phyloP scores from a whole-genome alignment of 495 filamentous ascomycete genomes.

The Glonium stellatum region DNA sequence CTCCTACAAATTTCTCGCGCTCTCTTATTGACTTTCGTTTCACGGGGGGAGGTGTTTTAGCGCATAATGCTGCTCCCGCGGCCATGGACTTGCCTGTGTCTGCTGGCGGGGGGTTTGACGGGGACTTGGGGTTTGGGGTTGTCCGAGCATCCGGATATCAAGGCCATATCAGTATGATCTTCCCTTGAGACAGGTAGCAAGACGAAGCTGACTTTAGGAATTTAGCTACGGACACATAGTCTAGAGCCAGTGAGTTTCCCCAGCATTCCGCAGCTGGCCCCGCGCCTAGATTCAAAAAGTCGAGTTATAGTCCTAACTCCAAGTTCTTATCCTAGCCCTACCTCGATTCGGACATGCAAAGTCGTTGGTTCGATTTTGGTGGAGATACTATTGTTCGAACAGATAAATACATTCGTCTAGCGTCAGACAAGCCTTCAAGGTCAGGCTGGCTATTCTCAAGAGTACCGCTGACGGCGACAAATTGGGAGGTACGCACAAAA shows the following conservation, averaged over 20 bases:
- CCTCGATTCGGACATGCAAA: conserved; percentile 96
- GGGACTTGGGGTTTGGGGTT: conserved; percentile 12
- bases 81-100: conserved; percentile 26
- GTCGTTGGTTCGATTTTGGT: conserved; percentile 98
- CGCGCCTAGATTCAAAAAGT: not conserved
- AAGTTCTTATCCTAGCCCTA: conserved; percentile 60
- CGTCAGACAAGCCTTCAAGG: conserved; percentile 81
- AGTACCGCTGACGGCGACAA: conserved; percentile 92
- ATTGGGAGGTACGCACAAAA: conserved; percentile 71
- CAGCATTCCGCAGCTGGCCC: conserved; percentile 40
- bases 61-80: conserved; percentile 22
- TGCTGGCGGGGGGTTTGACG: conserved; percentile 27
- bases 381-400: conserved; percentile 89
- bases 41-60: not conserved
- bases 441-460: conserved; percentile 89
- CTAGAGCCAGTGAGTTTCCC: conserved; percentile 40
- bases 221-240: conserved; percentile 70
- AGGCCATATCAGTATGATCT: conserved; percentile 48
- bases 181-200: not conserved
- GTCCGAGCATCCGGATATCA: conserved; percentile 41
- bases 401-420: conserved; percentile 92
- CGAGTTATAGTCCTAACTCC: not conserved
- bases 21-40: conserved; percentile 13
- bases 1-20: conserved; percentile 6
- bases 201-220: conserved; percentile 2